A percentile compares a stretch with the other conserved stretches of the same genome.
Evolutionary conservation across 805 yeast genomes (phyloP).

Genomic region (Kluyveromyces dobzhanskii): DNA sequence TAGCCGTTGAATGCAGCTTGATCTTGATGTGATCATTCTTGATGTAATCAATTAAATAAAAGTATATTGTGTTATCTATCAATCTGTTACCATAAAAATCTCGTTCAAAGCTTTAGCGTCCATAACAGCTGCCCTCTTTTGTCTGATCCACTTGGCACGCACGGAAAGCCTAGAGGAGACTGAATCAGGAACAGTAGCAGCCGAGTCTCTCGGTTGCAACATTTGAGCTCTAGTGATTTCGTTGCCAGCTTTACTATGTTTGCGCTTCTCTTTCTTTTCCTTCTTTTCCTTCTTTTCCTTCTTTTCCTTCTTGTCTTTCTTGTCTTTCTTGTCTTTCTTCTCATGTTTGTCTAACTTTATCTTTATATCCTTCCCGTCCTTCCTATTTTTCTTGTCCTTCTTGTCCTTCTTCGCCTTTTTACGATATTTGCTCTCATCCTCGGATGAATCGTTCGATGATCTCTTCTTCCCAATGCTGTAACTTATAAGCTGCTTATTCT

Average conservation of each 20-base stretch:
- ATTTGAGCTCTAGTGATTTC: slow-evolving; percentile 34
- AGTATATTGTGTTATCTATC: slow-evolving; percentile 5
- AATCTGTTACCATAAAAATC: slow-evolving; percentile 74
- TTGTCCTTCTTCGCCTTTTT: slow-evolving; percentile 22
- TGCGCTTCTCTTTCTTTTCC: slow-evolving; percentile 23
- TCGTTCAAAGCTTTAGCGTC: slow-evolving; percentile 85
- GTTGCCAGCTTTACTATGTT: slow-evolving; percentile 11
- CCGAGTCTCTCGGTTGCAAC: slow-evolving; percentile 31
- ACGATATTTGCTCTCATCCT: slow-evolving; percentile 15
- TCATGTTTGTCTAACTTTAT: slow-evolving; percentile 21
- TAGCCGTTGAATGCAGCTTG: slow-evolving; percentile 37
- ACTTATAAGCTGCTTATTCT: slow-evolving; percentile 33
- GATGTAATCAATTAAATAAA: slow-evolving; percentile 9
- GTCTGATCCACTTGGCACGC: slow-evolving; percentile 80
- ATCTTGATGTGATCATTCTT: slow-evolving; percentile 26
- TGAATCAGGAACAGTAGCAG: slow-evolving; percentile 22
- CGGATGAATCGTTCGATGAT: slow-evolving; percentile 21
- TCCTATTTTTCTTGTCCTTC: slow-evolving; percentile 12
- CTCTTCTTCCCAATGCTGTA: slow-evolving; percentile 25
- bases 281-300: slow-evolving; percentile 22
- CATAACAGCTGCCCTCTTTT: slow-evolving; percentile 85
- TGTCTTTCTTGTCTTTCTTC: slow-evolving; percentile 24
- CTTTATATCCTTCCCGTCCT: slow-evolving; percentile 15
- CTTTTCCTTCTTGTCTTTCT: slow-evolving; percentile 26
- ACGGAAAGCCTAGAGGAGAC: slow-evolving; percentile 57